Conservation (phyloP, 2,329 filamentous ascomycete species). For the Scorias spongiosa region DNA sequence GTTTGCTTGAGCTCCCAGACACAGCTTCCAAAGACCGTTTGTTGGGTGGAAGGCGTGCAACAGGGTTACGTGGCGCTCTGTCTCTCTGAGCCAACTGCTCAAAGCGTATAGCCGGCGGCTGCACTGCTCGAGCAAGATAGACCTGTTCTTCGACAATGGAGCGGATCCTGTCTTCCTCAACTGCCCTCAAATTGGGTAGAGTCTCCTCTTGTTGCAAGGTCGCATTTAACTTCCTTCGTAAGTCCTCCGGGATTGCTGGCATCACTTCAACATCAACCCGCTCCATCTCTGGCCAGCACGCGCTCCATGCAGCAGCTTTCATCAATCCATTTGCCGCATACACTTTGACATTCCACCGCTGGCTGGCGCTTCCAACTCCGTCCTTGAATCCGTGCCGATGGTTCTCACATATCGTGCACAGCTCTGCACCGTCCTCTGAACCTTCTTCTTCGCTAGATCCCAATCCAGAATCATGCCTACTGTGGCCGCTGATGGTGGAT, state of each 20-base stretch:
- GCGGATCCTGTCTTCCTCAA: conserved; percentile 14
- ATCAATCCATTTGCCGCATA: conserved; percentile 93
- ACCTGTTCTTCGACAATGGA: conserved; percentile 11
- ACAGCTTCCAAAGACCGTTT: not conserved
- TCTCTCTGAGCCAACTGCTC: conserved; percentile 2
- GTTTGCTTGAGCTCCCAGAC: not conserved
- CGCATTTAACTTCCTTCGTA: conserved; percentile 45
- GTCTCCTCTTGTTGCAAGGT: conserved; percentile 27
- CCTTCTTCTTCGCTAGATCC: conserved; percentile 12
- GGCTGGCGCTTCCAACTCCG: conserved; percentile 26
- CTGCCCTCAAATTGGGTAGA: conserved; percentile 17
- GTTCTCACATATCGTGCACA: conserved; percentile 21
- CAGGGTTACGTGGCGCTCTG: not conserved
- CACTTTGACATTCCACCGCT: conserved; percentile 65
- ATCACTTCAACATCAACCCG: conserved; percentile 88
- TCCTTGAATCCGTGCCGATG: conserved; percentile 22
- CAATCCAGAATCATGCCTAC: conserved; percentile 14
- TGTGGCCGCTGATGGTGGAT: conserved; percentile 6
- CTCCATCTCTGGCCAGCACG: conserved; percentile 96
- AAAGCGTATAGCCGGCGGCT: conserved; percentile 1
- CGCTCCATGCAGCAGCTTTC: conserved; percentile 79
- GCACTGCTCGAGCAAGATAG: conserved; percentile 3
- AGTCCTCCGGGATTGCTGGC: conserved; percentile 47
- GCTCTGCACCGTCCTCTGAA: conserved; percentile 4
- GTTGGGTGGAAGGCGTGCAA: not conserved